Percentiles rank a stretch among this genome's conserved stretches.
Conservation (phyloP, 176 grass and related monocot genomes). For the Musa itinerans region DNA sequence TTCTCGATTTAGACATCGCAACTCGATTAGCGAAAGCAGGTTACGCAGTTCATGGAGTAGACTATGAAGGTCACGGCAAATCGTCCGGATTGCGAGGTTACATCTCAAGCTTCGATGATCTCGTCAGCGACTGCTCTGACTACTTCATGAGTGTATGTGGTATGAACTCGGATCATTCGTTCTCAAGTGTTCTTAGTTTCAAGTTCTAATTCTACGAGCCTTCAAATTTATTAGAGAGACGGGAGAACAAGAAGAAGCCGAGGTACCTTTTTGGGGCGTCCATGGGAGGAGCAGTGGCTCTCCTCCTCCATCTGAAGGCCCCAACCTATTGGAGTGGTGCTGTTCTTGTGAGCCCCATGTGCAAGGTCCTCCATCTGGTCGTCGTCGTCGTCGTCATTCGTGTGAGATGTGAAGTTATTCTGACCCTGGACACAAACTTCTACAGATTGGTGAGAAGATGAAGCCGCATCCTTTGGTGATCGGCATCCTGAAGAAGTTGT, state of each 20-base stretch:
- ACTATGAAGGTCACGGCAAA: conserved; percentile 62
- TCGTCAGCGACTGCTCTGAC: conserved; percentile 39
- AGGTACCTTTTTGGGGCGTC: conserved; percentile 47
- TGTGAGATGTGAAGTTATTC: no score
- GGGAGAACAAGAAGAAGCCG: conserved; percentile 39
- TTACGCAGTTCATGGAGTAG: conserved; percentile 52
- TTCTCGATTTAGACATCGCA: conserved; percentile 29
- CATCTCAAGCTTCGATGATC: conserved; percentile 30
- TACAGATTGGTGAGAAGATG: conserved; percentile 61
- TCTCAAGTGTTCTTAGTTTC: neutral
- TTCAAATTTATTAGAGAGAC: conserved; percentile 31
- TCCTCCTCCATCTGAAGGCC: conserved; percentile 42
- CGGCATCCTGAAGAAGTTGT: conserved; percentile 33
- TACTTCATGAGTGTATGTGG: conserved; percentile 51
- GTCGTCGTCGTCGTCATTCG: no score
- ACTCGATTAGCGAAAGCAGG: conserved; percentile 34
- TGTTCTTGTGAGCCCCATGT: no score
- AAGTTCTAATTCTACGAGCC: neutral
- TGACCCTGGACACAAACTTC: neutral
- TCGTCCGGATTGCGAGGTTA: conserved; percentile 50
- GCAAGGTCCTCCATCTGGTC: no score
- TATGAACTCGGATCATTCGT: conserved; percentile 1
- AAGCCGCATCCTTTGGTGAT: conserved; percentile 47
- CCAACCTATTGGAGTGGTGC: conserved; percentile 33
- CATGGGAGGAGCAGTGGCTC: conserved; percentile 46